A percentile compares a stretch with the other conserved stretches of the same genome.
These are phyloP conservation scores for Penicillium lagena DNA, from an alignment of 495 filamentous ascomycete species.

Conservation along the genomic window DNA sequence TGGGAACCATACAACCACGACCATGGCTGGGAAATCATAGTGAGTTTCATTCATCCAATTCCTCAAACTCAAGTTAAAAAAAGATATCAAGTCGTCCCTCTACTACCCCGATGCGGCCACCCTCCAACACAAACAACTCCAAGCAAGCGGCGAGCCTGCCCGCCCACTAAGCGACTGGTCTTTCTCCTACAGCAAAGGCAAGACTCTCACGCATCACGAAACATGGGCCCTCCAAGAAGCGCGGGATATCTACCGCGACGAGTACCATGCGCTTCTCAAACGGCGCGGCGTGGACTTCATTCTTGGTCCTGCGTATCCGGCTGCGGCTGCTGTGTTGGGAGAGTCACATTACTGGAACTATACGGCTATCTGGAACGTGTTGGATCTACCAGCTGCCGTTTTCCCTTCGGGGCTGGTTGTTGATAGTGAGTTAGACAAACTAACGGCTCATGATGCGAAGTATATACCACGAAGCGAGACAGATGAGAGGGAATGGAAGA, in stretches of 20 bases:
- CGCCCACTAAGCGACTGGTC: conserved; percentile 53
- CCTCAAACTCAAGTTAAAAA: not conserved
- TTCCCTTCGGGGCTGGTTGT: conserved; percentile 48
- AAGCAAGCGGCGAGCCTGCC: conserved; percentile 47
- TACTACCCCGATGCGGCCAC: conserved; percentile 51
- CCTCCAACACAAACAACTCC: conserved; percentile 37
- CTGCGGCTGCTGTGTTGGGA: conserved; percentile 53
- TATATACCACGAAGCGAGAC: conserved; percentile 23
- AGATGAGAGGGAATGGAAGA: conserved; percentile 35
- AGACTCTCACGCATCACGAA: conserved; percentile 31
- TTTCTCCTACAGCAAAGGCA: conserved; percentile 44
- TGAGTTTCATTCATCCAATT: conserved; percentile 8
- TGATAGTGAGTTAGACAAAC: conserved; percentile 28
- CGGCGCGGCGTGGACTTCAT: conserved; percentile 61
- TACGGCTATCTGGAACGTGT: conserved; percentile 65
- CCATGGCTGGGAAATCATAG: conserved; percentile 53
- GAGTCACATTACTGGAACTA: conserved; percentile 65
- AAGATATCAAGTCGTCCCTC: conserved; percentile 30
- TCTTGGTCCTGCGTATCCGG: conserved; percentile 55
- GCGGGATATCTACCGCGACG: conserved; percentile 51
- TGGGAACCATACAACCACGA: conserved; percentile 61
- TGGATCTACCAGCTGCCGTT: conserved; percentile 57
- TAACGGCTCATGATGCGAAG: conserved; percentile 16
- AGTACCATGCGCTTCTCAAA: conserved; percentile 57
- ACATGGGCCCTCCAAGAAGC: conserved; percentile 36